phyloP scores from a whole-genome alignment of 805 yeast species.

The Kazachstania taianensis region DNA sequence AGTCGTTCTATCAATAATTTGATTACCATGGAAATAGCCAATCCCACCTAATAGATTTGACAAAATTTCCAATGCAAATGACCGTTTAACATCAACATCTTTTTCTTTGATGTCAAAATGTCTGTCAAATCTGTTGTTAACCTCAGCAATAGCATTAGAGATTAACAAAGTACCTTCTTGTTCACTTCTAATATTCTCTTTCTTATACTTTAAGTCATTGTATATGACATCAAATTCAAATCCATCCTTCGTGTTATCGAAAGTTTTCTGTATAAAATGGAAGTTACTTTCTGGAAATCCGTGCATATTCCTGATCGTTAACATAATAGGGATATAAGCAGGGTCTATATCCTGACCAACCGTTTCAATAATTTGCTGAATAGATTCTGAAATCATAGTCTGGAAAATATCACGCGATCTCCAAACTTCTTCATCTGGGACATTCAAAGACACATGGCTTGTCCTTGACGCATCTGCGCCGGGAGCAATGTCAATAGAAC shows the following conservation, averaged over 20 bases:
- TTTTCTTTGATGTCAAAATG: conserved; percentile 37
- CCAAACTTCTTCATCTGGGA: conserved; percentile 71
- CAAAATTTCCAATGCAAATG: conserved; percentile 67
- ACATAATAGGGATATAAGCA: conserved; percentile 33
- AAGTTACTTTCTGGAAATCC: conserved; percentile 56
- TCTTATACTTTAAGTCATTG: conserved; percentile 35
- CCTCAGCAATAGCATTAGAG: conserved; percentile 15
- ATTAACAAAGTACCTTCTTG: conserved; percentile 17
- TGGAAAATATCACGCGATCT: conserved; percentile 65
- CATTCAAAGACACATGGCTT: conserved; percentile 56
- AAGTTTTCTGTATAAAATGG: conserved; percentile 70
- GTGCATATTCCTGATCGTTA: conserved; percentile 48
- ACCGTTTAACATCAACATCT: conserved; percentile 32
- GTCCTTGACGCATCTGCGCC: conserved; percentile 48
- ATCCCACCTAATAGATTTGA: conserved; percentile 86
- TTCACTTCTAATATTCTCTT: conserved; percentile 29
- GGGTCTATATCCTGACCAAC: conserved; percentile 16
- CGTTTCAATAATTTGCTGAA: conserved; percentile 33
- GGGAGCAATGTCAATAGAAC: conserved; percentile 24
- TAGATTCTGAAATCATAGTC: conserved; percentile 58
- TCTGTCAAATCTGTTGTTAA: conserved; percentile 36
- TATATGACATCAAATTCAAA: conserved; percentile 68
- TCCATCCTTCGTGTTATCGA: conserved; percentile 39
- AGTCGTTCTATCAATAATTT: conserved; percentile 65
- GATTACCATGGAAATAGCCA: conserved; percentile 78